Evolutionary conservation across 2,329 filamentous ascomycete genomes (phyloP).

Genomic region (Microsporum audouinii): DNA sequence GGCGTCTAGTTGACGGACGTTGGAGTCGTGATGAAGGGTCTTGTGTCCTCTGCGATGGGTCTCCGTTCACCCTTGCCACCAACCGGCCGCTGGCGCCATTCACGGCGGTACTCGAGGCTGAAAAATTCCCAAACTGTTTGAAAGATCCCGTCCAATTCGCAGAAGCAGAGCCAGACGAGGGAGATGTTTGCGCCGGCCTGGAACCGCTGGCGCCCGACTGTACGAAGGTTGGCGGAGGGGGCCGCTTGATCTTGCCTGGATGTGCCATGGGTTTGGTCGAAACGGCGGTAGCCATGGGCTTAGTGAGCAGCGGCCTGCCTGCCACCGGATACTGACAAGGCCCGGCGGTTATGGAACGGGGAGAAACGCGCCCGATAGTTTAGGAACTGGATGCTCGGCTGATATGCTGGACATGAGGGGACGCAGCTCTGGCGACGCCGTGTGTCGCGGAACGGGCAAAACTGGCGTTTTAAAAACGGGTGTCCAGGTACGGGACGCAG

Average conservation of each 20-base stretch:
- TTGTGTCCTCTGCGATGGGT: background rate
- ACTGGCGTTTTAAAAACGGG: background rate
- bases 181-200: slow-evolving; percentile 47
- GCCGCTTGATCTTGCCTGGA: slow-evolving; percentile 55
- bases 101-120: slow-evolving; percentile 32
- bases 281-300: slow-evolving; percentile 34
- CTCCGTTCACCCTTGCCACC: slow-evolving; percentile 9
- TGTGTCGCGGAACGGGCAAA: background rate
- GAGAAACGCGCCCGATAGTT: background rate
- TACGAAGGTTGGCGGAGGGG: slow-evolving; percentile 48
- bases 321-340: background rate
- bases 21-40: slow-evolving; percentile 11
- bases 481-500: background rate
- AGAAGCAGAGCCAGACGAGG: slow-evolving; percentile 39
- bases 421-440: slow-evolving; percentile 1
- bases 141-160: slow-evolving; percentile 46
- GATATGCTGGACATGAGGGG: slow-evolving; percentile 13
- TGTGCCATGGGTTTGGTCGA: slow-evolving; percentile 35
- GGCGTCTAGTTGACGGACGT: slow-evolving; percentile 32
- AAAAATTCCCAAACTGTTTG: slow-evolving; percentile 43
- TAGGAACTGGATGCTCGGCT: background rate
- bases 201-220: slow-evolving; percentile 51
- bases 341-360: background rate
- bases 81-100: slow-evolving; percentile 30
- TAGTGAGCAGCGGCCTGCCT: background rate